A percentile compares a stretch with the other conserved stretches of the same genome.
Conservation (phyloP, 1,139 yeast genomes). For the Yamadazyma diddensiae region DNA sequence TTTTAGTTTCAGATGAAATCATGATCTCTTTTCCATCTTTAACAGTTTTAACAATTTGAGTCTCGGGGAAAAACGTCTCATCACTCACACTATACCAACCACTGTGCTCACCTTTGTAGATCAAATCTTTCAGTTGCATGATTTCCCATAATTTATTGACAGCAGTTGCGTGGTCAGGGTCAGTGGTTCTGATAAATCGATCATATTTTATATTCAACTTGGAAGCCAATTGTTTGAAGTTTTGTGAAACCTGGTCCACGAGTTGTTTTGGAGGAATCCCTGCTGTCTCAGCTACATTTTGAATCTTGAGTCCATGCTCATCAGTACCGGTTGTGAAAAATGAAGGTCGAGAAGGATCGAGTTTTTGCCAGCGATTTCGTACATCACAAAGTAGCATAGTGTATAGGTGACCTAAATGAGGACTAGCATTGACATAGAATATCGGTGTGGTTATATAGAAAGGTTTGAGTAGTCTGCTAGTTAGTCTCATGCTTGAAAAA, state of each 20-base stretch:
- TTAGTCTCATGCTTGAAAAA: neutral
- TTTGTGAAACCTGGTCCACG: constrained; percentile 66
- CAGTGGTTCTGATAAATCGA: constrained; percentile 89
- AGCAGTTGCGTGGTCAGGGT: constrained; percentile 64
- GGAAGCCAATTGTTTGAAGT: constrained; percentile 62
- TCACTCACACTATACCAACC: constrained; percentile 98
- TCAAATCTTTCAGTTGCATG: constrained; percentile 57
- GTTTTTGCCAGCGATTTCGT: constrained; percentile 66
- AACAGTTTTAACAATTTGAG: constrained; percentile 56
- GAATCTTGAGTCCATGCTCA: constrained; percentile 94
- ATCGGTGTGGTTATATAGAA: constrained; percentile 85
- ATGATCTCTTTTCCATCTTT: constrained; percentile 31
- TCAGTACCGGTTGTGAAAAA: constrained; percentile 90
- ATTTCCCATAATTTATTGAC: constrained; percentile 69
- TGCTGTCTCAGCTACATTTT: constrained; percentile 57
- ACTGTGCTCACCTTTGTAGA: constrained; percentile 77
- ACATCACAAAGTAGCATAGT: constrained; percentile 85
- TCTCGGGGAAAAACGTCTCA: constrained; percentile 89
- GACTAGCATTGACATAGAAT: constrained; percentile 92
- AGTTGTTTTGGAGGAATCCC: constrained; percentile 57
- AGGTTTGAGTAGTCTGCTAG: constrained; percentile 21
- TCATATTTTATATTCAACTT: constrained; percentile 58
- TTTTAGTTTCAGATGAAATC: constrained; percentile 72
- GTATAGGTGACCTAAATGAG: constrained; percentile 92
- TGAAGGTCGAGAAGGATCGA: constrained; percentile 34